Conservation (phyloP, 208 protist genomes). For the Leishmania amazonensis region DNA sequence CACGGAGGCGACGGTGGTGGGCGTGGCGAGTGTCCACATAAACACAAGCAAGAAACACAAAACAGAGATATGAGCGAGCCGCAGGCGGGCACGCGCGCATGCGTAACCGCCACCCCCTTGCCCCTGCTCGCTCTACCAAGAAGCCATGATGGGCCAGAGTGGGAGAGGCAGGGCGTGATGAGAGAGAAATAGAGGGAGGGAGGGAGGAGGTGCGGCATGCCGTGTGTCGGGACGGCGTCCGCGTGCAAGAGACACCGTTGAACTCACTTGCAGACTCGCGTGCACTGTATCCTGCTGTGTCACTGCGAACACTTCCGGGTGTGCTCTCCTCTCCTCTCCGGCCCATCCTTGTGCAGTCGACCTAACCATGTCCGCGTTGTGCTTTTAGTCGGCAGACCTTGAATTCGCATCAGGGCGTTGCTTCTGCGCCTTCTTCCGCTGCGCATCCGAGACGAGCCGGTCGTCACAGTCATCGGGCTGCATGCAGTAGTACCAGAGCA, state of each 20-base stretch:
- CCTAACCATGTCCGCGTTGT: background rate
- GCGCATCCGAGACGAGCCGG: slow-evolving; percentile 25
- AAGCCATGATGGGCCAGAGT: background rate
- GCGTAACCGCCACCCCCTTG: background rate
- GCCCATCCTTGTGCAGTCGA: background rate
- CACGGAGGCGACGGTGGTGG: background rate
- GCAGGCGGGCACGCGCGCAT: background rate
- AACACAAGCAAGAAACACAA: background rate
- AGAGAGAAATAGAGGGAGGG: background rate
- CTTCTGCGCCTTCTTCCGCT: slow-evolving; percentile 21
- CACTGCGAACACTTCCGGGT: background rate
- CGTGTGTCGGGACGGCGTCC: background rate
- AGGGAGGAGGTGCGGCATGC: background rate
- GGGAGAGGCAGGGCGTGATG: background rate
- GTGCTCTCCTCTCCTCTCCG: background rate
- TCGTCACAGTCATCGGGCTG: slow-evolving; percentile 35
- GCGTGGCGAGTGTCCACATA: background rate
- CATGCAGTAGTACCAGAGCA: slow-evolving; percentile 49
- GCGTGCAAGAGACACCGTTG: background rate
- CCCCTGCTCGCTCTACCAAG: background rate
- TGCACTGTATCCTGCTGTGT: background rate
- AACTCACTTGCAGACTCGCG: background rate
- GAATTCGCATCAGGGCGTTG: background rate
- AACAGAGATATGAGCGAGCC: background rate
- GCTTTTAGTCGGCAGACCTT: background rate